phyloP scores from a whole-genome alignment of 352 stramenopile genomes.

The Thraustochytrium sp. region DNA sequence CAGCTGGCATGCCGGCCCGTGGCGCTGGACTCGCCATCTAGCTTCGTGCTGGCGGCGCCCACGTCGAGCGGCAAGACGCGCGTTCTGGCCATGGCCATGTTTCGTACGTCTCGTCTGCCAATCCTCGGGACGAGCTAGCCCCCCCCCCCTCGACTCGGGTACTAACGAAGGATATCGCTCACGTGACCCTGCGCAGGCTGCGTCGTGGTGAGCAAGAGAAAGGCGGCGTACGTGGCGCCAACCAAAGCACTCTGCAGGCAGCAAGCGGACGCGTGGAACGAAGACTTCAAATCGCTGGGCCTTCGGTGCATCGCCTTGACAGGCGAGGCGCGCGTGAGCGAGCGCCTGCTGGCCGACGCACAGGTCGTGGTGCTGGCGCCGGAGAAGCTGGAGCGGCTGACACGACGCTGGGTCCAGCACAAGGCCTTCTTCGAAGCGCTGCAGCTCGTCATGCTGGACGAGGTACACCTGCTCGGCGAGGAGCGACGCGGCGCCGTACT shows the following conservation, averaged over 20 bases:
- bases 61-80: constrained; percentile 29
- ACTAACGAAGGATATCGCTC: too few species aligned
- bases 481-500: constrained; percentile 83
- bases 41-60: constrained; percentile 29
- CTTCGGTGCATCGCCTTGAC: constrained; percentile 1
- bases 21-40: neutral
- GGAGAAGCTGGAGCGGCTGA: constrained; percentile 96
- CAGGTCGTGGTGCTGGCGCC: constrained; percentile 95
- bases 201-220: neutral
- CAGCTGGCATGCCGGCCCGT: neutral
- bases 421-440: constrained; percentile 32
- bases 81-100: constrained; percentile 36
- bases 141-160: too few species aligned
- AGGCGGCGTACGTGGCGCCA: constrained; percentile 1
- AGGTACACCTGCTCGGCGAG: constrained; percentile 95
- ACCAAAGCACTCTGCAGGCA: constrained; percentile 41
- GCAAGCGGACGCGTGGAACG: constrained; percentile 1
- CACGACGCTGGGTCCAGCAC: constrained; percentile 68
- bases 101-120: neutral
- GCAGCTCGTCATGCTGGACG: constrained; percentile 87
- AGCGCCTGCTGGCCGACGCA: constrained; percentile 72
- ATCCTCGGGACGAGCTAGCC: neutral
- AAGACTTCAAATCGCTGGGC: neutral
- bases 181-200: too few species aligned
- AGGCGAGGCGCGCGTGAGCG: constrained; percentile 70